Evolutionary conservation across 495 filamentous ascomycete genomes (phyloP).

Genomic region (Xylaria castorea): DNA sequence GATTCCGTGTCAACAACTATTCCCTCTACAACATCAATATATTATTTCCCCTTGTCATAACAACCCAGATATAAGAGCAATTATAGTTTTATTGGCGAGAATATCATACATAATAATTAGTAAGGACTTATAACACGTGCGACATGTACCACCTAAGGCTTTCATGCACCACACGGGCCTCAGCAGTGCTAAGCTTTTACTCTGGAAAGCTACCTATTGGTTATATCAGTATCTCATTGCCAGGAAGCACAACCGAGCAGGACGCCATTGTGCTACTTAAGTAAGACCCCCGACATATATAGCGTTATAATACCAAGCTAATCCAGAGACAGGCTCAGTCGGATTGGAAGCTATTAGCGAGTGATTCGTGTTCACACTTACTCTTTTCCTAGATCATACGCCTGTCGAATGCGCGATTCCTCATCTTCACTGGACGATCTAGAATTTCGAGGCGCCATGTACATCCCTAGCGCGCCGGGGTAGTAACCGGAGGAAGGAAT

Average conservation of each 20-base stretch:
- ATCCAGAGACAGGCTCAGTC: constrained; percentile 6
- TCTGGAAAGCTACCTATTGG: not conserved
- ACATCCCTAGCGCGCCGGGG: not conserved
- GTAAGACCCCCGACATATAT: not conserved
- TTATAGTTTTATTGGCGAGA: not conserved
- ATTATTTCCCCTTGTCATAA: not conserved
- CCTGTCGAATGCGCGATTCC: not conserved
- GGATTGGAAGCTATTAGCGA: constrained; percentile 15
- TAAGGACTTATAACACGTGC: not conserved
- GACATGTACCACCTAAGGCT: not conserved
- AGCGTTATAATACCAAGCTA: constrained; percentile 8
- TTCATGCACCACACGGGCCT: not conserved
- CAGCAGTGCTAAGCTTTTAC: not conserved
- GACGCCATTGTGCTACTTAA: constrained; percentile 1
- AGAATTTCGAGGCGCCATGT: not conserved
- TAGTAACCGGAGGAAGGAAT: not conserved
- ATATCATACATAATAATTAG: not conserved
- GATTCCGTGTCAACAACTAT: not conserved
- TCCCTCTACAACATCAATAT: not conserved
- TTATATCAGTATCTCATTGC: not conserved
- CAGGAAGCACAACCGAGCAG: not conserved
- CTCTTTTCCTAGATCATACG: not conserved
- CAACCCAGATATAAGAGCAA: not conserved
- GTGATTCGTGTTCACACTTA: constrained; percentile 1
- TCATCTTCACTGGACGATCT: not conserved